Evolutionary conservation across 352 stramenopile species (phyloP).

Genomic region (Phytophthora macrochlamydospora): DNA sequence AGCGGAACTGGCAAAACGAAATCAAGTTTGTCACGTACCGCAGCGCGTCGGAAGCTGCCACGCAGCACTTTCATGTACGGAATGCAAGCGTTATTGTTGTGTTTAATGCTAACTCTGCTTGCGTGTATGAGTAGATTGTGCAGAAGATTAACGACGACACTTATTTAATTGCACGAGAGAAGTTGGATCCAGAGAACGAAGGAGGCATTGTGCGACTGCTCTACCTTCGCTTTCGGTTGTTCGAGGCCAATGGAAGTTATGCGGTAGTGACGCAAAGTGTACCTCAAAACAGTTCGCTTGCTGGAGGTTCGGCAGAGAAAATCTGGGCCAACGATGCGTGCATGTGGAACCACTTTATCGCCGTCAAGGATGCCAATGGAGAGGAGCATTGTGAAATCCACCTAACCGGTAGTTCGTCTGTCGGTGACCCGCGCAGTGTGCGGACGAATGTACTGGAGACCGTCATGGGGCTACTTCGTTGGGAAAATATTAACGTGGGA

Average conservation of each 20-base stretch:
- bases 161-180: slow-evolving; percentile 49
- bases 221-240: slow-evolving; percentile 55
- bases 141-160: slow-evolving; percentile 64
- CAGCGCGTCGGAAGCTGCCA: slow-evolving; percentile 34
- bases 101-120: slow-evolving; percentile 1
- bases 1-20: slow-evolving; percentile 52
- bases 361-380: slow-evolving; percentile 26
- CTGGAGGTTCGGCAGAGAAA: slow-evolving; percentile 11
- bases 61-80: slow-evolving; percentile 39
- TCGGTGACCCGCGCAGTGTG: slow-evolving; percentile 33
- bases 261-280: slow-evolving; percentile 43
- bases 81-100: background rate
- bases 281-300: slow-evolving; percentile 12
- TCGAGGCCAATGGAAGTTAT: slow-evolving; percentile 45
- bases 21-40: slow-evolving; percentile 52
- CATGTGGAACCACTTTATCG: slow-evolving; percentile 47
- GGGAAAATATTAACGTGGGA: slow-evolving; percentile 60
- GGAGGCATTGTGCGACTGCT: slow-evolving; percentile 36
- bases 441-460: slow-evolving; percentile 54
- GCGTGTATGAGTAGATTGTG: slow-evolving; percentile 31
- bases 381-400: slow-evolving; percentile 46
- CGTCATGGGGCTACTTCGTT: slow-evolving; percentile 58
- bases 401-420: slow-evolving; percentile 39
- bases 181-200: slow-evolving; percentile 35
- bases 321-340: slow-evolving; percentile 48